A percentile compares a stretch with the other conserved stretches of the same genome.
Conservation (phyloP, 352 stramenopile species). For the Elongisporangium prolatum region DNA sequence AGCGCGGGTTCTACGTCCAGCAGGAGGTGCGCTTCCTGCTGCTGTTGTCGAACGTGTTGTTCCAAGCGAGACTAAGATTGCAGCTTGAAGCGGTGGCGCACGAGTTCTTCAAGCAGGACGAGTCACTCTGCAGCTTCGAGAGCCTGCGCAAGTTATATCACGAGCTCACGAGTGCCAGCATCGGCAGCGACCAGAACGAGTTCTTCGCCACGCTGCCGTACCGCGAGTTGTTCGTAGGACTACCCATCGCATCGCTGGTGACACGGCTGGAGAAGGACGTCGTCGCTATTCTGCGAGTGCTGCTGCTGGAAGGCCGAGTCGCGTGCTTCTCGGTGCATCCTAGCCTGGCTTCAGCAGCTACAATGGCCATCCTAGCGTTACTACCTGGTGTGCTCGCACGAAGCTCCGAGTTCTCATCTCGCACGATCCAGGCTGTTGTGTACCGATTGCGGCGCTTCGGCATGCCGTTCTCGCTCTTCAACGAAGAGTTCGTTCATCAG, state of each 20-base stretch:
- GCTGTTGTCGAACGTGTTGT: slow-evolving; percentile 39
- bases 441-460: slow-evolving; percentile 36
- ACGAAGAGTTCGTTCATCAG: slow-evolving; percentile 37
- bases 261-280: slow-evolving; percentile 50
- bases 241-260: slow-evolving; percentile 47
- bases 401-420: slow-evolving; percentile 24
- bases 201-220: slow-evolving; percentile 40
- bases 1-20: slow-evolving; percentile 31
- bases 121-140: slow-evolving; percentile 14
- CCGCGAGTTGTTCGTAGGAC: slow-evolving; percentile 23
- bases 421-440: slow-evolving; percentile 34
- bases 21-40: slow-evolving; percentile 48
- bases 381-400: slow-evolving; percentile 40
- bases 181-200: background rate
- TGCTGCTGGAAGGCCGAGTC: slow-evolving; percentile 73
- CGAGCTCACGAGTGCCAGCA: slow-evolving; percentile 10
- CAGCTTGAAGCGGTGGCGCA: slow-evolving; percentile 23
- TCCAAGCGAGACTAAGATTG: slow-evolving; percentile 33
- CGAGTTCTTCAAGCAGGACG: slow-evolving; percentile 26
- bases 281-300: slow-evolving; percentile 55
- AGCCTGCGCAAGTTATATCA: slow-evolving; percentile 28
- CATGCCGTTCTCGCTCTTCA: slow-evolving; percentile 36
- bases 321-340: slow-evolving; percentile 68
- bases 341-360: slow-evolving; percentile 43
- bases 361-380: slow-evolving; percentile 47